Conservation (phyloP, 768 basidiomycete species). For the Ramaria sp. region DNA sequence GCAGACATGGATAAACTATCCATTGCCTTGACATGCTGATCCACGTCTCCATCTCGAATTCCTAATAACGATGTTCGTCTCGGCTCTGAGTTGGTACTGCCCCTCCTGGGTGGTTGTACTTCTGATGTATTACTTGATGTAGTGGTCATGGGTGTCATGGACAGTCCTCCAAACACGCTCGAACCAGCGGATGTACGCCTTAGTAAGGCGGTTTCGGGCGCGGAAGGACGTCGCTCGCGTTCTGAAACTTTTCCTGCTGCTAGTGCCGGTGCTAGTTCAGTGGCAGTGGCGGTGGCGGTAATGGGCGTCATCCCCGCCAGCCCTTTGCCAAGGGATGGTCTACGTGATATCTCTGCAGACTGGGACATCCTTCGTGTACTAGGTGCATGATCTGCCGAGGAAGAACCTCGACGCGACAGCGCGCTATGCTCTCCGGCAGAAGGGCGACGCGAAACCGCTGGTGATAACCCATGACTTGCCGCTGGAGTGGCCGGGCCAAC, state of each 20-base stretch:
- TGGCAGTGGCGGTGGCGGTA: not conserved
- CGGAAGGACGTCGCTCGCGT: not conserved
- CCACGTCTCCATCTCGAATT: not conserved
- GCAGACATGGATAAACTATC: conserved; percentile 24
- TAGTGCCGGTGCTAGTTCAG: not conserved
- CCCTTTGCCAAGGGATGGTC: conserved; percentile 2
- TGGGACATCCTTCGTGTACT: not conserved
- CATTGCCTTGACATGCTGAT: not conserved
- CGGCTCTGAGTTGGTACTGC: not conserved
- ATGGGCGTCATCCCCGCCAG: conserved; percentile 2
- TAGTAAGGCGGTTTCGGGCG: not conserved
- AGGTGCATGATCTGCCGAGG: not conserved
- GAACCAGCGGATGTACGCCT: not conserved
- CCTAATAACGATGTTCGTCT: not conserved
- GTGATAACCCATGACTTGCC: conserved; percentile 30
- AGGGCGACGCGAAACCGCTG: conserved; percentile 35
- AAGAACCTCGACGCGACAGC: not conserved
- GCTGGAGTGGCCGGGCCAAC: conserved; percentile 56
- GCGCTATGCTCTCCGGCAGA: conserved; percentile 16
- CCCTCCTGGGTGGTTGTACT: not conserved
- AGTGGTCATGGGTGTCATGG: conserved; percentile 5
- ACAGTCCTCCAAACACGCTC: conserved; percentile 4
- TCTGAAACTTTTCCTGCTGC: not conserved
- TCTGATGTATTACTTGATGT: not conserved
- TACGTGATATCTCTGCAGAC: not conserved